A percentile compares a stretch with the other conserved stretches of the same genome.
Conservation (phyloP, 2,329 filamentous ascomycete species). For the Thelonectria discophora region DNA sequence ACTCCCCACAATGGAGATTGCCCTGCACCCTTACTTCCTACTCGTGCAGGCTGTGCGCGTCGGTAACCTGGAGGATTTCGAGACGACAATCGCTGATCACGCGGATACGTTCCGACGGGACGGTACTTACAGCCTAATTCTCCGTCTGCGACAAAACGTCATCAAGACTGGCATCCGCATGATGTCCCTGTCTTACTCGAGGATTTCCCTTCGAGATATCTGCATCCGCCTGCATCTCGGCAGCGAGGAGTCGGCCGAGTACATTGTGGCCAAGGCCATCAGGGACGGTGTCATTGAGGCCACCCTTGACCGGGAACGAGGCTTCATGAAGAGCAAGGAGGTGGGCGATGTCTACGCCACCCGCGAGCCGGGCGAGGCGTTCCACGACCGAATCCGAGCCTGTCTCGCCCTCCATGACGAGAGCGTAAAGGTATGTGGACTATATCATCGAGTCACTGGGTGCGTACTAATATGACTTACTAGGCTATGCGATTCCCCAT, state of each 20-base stretch:
- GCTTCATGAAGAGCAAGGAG: constrained; percentile 99
- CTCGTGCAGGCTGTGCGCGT: constrained; percentile 95
- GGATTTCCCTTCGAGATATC: constrained; percentile 96
- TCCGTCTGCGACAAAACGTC: constrained; percentile 95
- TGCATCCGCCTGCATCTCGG: constrained; percentile 93
- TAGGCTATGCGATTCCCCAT: constrained; percentile 99
- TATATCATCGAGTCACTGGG: neutral
- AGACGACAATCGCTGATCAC: constrained; percentile 84
- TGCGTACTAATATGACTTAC: constrained; percentile 30
- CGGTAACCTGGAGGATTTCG: constrained; percentile 94
- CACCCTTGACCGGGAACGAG: constrained; percentile 89
- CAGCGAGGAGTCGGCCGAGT: constrained; percentile 97
- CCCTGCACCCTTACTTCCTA: constrained; percentile 91
- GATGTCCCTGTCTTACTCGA: constrained; percentile 98
- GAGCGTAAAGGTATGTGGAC: constrained; percentile 82
- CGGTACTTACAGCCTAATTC: constrained; percentile 92
- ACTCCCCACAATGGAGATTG: constrained; percentile 83
- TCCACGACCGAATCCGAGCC: constrained; percentile 94
- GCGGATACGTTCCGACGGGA: constrained; percentile 89
- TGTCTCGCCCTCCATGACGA: constrained; percentile 94
- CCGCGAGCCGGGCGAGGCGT: constrained; percentile 92
- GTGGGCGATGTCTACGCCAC: constrained; percentile 96
- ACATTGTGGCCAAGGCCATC: constrained; percentile 99
- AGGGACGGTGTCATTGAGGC: constrained; percentile 97
- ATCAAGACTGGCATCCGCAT: constrained; percentile 99